phyloP scores from a whole-genome alignment of 257 asterid species.

The Leonotis leonurus region DNA sequence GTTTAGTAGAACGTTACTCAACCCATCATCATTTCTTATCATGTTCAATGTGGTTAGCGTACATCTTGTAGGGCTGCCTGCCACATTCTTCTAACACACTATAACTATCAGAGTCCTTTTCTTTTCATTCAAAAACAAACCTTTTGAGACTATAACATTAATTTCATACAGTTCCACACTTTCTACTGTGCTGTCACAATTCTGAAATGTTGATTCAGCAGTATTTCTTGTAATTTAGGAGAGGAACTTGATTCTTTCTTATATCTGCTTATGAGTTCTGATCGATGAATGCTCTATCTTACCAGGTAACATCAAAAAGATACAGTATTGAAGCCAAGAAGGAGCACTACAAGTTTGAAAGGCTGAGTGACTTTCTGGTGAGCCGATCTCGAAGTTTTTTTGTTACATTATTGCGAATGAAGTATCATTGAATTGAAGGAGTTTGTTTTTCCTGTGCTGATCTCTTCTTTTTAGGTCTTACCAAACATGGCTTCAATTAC shows the following conservation, averaged over 20 bases:
- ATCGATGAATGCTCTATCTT: constrained; percentile 17
- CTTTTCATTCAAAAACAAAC: not conserved
- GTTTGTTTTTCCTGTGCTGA: constrained; percentile 20
- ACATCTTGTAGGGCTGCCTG: not conserved
- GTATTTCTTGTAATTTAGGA: constrained; percentile 1
- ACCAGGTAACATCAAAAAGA: constrained; percentile 79
- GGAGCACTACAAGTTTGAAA: constrained; percentile 79
- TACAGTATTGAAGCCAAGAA: constrained; percentile 80
- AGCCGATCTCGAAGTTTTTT: constrained; percentile 23
- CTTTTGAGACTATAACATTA: not conserved
- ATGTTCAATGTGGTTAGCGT: not conserved
- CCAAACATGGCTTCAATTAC: constrained; percentile 87
- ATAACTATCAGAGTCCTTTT: constrained; percentile 2
- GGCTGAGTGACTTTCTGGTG: constrained; percentile 70
- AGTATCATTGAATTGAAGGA: not conserved
- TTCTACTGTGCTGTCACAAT: constrained; percentile 1
- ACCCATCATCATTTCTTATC: constrained; percentile 4
- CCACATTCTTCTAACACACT: not conserved
- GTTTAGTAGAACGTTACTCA: constrained; percentile 6
- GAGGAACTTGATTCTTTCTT: not conserved
- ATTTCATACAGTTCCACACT: constrained; percentile 7
- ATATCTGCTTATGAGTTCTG: not conserved
- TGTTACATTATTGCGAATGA: constrained; percentile 6
- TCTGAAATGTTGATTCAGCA: constrained; percentile 6
- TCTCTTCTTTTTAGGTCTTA: constrained; percentile 50